Conservation (phyloP, 192 early-diverging fungal genomes). For the Coemansia sp. region DNA sequence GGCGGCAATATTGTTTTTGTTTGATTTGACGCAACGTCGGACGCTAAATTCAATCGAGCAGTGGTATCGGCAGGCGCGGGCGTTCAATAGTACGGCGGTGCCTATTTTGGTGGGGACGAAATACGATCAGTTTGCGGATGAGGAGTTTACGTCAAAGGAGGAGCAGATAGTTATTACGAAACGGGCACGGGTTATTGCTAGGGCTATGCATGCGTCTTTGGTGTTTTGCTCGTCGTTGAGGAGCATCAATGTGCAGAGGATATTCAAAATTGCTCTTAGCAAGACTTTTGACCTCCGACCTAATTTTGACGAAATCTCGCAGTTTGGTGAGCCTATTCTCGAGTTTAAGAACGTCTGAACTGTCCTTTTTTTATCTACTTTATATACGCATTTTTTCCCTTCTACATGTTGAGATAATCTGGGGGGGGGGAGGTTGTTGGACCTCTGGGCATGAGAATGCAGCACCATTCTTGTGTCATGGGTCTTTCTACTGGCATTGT, state of each 20-base stretch:
- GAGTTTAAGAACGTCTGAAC: conserved; percentile 64
- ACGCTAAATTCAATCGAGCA: conserved; percentile 93
- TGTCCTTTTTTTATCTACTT: background rate
- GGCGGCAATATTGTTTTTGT: conserved; percentile 93
- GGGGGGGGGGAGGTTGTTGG: no score
- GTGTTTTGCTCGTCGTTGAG: conserved; percentile 94
- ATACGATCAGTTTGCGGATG: conserved; percentile 87
- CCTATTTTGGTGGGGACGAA: conserved; percentile 96
- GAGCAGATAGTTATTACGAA: conserved; percentile 93
- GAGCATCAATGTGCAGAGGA: conserved; percentile 95
- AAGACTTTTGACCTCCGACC: conserved; percentile 94
- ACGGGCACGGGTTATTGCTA: conserved; percentile 86
- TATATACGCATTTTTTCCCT: background rate
- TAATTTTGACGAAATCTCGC: conserved; percentile 89
- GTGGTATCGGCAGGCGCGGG: conserved; percentile 95
- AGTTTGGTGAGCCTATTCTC: conserved; percentile 88
- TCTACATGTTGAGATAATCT: background rate
- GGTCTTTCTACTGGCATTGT: conserved; percentile 2
- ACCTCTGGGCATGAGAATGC: no score
- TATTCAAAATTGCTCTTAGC: conserved; percentile 94
- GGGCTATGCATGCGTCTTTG: conserved; percentile 93
- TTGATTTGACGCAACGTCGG: conserved; percentile 89
- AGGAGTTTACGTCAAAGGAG: conserved; percentile 65
- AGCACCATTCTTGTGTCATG: background rate
- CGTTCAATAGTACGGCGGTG: conserved; percentile 94